These are phyloP conservation scores for Flaveria sonorensis DNA, from an alignment of 129 eudicot species.

Conservation along the genomic window DNA sequence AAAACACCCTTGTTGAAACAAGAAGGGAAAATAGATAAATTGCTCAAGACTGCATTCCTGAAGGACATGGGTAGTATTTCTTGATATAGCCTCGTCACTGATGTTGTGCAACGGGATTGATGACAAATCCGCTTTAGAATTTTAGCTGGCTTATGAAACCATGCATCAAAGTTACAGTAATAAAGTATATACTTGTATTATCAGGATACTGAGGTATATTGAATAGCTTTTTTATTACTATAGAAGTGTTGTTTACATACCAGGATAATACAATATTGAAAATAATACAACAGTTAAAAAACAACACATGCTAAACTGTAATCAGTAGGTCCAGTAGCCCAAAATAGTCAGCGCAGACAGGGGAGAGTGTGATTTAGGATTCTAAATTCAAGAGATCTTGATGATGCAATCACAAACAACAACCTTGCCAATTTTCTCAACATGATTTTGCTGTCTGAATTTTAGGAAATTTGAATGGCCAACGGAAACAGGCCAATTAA, in stretches of 20 bases:
- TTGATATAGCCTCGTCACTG: not conserved
- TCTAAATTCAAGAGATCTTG: conserved; percentile 1
- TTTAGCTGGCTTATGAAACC: conserved; percentile 19
- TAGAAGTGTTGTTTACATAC: conserved; percentile 4
- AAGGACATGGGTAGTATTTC: conserved; percentile 1
- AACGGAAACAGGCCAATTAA: not conserved
- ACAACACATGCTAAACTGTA: not conserved
- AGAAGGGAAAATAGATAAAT: not conserved
- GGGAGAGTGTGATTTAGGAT: not conserved
- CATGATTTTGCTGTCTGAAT: not conserved
- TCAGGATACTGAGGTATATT: not conserved
- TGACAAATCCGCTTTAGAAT: conserved; percentile 3
- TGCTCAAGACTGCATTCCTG: conserved; percentile 18
- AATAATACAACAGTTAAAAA: not conserved
- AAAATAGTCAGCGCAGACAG: not conserved
- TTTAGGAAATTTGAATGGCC: not conserved
- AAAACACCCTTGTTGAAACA: conserved; percentile 12
- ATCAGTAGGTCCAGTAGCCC: not conserved
- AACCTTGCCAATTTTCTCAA: not conserved
- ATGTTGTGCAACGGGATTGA: not conserved
- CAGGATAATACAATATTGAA: not conserved
- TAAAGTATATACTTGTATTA: not conserved
- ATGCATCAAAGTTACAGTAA: conserved; percentile 23
- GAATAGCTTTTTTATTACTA: not conserved
- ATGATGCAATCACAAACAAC: conserved; percentile 10